These are phyloP conservation scores for Mortierella sp. DNA, from an alignment of 371 early-diverging fungal genomes.

Conservation along the genomic window DNA sequence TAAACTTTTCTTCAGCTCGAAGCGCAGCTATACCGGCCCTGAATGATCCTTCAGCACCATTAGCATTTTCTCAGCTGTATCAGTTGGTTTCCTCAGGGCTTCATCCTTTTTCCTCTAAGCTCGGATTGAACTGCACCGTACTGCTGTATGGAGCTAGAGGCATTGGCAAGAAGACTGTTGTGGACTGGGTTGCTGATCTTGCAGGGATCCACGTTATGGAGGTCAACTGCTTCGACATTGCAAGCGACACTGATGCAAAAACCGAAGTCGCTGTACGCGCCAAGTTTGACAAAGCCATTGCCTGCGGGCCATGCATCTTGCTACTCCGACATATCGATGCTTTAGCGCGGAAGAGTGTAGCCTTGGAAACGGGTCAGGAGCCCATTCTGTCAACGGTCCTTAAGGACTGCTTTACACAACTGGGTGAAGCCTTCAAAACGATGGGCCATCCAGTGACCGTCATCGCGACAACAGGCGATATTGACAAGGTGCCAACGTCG, in stretches of 20 bases:
- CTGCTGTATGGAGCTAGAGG: constrained; percentile 87
- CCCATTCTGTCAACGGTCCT: constrained; percentile 79
- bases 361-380: constrained; percentile 76
- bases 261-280: constrained; percentile 78
- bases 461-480: constrained; percentile 80
- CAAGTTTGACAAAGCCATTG: constrained; percentile 82
- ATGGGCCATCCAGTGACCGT: constrained; percentile 81
- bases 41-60: constrained; percentile 48
- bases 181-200: constrained; percentile 71
- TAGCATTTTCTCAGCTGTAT: constrained; percentile 56
- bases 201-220: constrained; percentile 82
- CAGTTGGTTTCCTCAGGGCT: constrained; percentile 76
- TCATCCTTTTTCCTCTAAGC: constrained; percentile 76
- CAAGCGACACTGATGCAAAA: constrained; percentile 84
- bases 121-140: constrained; percentile 78
- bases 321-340: constrained; percentile 85
- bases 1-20: constrained; percentile 1
- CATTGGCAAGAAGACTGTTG: constrained; percentile 82
- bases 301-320: constrained; percentile 83
- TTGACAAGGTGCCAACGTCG: constrained; percentile 79
- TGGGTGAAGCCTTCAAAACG: constrained; percentile 63
- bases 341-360: constrained; percentile 75
- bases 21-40: constrained; percentile 38
- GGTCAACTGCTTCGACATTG: constrained; percentile 79
- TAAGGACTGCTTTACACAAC: constrained; percentile 71